Evolutionary conservation across 106 monocot species (phyloP).

Genomic region (Allium fistulosum): DNA sequence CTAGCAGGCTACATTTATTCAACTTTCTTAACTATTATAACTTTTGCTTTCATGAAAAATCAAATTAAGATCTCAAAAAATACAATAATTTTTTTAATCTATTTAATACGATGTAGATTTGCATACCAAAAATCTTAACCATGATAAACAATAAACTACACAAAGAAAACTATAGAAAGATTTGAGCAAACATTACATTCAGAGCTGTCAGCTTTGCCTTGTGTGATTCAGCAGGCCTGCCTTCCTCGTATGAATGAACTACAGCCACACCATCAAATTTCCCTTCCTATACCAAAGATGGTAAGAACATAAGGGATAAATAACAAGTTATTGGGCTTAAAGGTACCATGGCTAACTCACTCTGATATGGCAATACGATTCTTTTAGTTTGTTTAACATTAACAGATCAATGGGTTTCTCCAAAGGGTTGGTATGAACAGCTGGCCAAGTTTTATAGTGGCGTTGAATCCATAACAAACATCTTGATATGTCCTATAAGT

Average conservation of each 20-base stretch:
- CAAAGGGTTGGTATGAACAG: conserved; percentile 60
- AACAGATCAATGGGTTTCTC: conserved; percentile 74
- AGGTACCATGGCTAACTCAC: conserved; percentile 28
- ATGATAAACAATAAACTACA: too few relatives aligned
- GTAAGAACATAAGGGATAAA: conserved; percentile 1
- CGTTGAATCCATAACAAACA: conserved; percentile 87
- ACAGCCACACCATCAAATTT: conserved; percentile 70
- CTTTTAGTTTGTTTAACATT: conserved; percentile 90
- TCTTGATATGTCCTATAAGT: conserved; percentile 81
- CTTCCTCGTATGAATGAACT: conserved; percentile 80
- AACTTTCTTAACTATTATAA: too few relatives aligned
- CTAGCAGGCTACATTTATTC: too few relatives aligned
- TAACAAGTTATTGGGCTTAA: neutral
- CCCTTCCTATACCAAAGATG: conserved; percentile 52
- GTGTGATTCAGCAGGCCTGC: conserved; percentile 58
- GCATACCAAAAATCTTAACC: too few relatives aligned
- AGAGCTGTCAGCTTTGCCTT: conserved; percentile 71
- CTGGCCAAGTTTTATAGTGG: conserved; percentile 73
- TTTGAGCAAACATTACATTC: conserved; percentile 41
- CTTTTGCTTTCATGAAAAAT: too few relatives aligned
- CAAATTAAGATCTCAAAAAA: too few relatives aligned
- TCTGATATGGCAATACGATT: conserved; percentile 73
- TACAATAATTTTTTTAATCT: too few relatives aligned
- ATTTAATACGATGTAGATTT: too few relatives aligned
- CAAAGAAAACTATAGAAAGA: too few relatives aligned